Percentiles rank a stretch among this genome's conserved stretches.
Conservation (phyloP, 805 yeast genomes). For the Pichia gijzeniarum region DNA sequence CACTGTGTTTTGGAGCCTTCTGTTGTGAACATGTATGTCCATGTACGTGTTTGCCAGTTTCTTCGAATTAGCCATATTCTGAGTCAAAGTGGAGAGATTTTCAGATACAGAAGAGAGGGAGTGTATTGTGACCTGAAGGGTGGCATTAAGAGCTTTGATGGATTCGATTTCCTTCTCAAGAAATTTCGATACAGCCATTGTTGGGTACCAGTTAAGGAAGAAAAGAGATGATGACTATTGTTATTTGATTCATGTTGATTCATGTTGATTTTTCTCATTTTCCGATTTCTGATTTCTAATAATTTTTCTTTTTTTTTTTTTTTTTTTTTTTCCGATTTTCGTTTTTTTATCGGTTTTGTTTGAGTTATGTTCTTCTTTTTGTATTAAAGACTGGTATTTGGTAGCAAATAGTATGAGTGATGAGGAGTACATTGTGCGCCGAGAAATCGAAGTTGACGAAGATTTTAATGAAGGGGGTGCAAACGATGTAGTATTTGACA, state of each 20-base stretch:
- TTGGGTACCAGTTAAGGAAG: not conserved
- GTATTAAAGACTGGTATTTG: not conserved
- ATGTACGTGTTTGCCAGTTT: not conserved
- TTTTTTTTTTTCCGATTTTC: not conserved
- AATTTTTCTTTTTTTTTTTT: not conserved
- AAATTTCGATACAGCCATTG: not conserved
- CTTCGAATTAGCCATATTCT: not conserved
- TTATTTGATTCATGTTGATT: too few species aligned
- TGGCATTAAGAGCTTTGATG: not conserved
- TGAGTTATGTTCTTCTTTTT: not conserved
- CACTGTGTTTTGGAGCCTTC: not conserved
- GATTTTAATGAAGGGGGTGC: not conserved
- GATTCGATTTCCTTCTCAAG: not conserved
- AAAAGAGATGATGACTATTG: too few species aligned
- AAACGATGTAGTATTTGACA: slow-evolving; percentile 8
- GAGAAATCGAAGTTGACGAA: slow-evolving; percentile 9
- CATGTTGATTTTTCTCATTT: too few species aligned
- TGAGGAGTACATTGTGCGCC: slow-evolving; percentile 14
- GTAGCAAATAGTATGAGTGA: slow-evolving; percentile 11
- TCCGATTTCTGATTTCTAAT: not conserved
- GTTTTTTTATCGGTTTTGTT: not conserved
- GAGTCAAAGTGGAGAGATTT: not conserved
- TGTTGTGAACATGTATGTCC: not conserved
- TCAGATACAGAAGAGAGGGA: not conserved
- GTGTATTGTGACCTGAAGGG: not conserved